phyloP scores from a whole-genome alignment of 768 basidiomycete species.

The Boletus tomentosulus region DNA sequence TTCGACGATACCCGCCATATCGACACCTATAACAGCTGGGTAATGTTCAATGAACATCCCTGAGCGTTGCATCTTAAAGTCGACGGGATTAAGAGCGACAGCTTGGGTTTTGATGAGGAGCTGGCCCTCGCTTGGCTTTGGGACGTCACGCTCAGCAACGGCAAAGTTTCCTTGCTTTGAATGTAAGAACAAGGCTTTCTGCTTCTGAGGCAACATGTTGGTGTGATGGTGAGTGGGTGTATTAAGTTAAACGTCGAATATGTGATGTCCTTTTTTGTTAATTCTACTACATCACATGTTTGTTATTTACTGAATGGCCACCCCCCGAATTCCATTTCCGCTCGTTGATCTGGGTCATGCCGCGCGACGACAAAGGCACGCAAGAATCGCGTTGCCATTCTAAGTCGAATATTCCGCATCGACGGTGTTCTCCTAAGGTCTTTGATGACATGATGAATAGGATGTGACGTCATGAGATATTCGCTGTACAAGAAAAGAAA shows the following conservation, averaged over 20 bases:
- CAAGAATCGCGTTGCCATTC: conserved; percentile 30
- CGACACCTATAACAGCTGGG: conserved; percentile 35
- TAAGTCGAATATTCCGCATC: conserved; percentile 29
- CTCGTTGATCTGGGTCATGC: conserved; percentile 24
- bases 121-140: conserved; percentile 36
- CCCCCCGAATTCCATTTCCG: conserved; percentile 28
- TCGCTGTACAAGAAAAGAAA: conserved; percentile 21
- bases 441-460: conserved; percentile 18
- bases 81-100: conserved; percentile 44
- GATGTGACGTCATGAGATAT: conserved; percentile 14
- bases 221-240: conserved; percentile 4
- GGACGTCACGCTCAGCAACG: conserved; percentile 24
- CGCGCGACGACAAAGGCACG: conserved; percentile 29
- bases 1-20: conserved; percentile 38
- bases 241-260: conserved; percentile 8
- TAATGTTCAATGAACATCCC: conserved; percentile 32
- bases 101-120: conserved; percentile 40
- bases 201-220: conserved; percentile 22
- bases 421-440: conserved; percentile 28
- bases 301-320: conserved; percentile 29
- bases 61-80: conserved; percentile 35
- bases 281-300: conserved; percentile 15
- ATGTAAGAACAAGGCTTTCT: conserved; percentile 28
- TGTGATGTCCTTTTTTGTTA: conserved; percentile 3
- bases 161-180: conserved; percentile 28